Percentiles rank a stretch among this genome's conserved stretches.
Conservation (phyloP, 2,329 filamentous ascomycete species). For the Pestalotiopsis sp. region DNA sequence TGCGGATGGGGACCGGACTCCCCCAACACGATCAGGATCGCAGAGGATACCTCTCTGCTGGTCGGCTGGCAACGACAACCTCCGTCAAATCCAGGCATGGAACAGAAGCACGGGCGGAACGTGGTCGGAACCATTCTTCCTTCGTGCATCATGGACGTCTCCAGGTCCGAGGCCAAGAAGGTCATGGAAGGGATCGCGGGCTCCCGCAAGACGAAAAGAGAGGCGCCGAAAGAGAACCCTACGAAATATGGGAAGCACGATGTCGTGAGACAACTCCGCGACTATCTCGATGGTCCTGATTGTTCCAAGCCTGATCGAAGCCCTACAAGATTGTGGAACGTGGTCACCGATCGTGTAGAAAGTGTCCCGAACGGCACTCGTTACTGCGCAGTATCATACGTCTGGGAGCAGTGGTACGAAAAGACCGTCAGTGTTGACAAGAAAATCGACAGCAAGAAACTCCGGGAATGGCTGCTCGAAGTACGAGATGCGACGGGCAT, state of each 20-base stretch:
- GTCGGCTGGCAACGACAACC: slow-evolving; percentile 2
- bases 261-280: background rate
- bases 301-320: background rate
- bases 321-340: background rate
- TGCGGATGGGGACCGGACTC: background rate
- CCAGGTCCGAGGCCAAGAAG: background rate
- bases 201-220: background rate
- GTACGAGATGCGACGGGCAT: background rate
- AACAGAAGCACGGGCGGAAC: background rate
- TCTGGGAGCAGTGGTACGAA: background rate
- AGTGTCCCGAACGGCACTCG: background rate
- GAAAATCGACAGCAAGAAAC: background rate
- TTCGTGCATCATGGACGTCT: background rate
- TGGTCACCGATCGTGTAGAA: background rate
- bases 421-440: background rate
- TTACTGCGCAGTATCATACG: background rate
- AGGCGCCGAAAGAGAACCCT: background rate
- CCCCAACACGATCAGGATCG: background rate
- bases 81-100: background rate
- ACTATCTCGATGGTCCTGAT: background rate
- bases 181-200: background rate
- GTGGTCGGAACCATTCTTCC: background rate
- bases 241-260: background rate
- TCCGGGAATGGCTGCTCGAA: background rate
- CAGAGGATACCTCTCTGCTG: background rate